A percentile compares a stretch with the other conserved stretches of the same genome.
These are phyloP conservation scores for Kwoniella dendrophila DNA, from an alignment of 768 basidiomycete species.

Conservation along the genomic window DNA sequence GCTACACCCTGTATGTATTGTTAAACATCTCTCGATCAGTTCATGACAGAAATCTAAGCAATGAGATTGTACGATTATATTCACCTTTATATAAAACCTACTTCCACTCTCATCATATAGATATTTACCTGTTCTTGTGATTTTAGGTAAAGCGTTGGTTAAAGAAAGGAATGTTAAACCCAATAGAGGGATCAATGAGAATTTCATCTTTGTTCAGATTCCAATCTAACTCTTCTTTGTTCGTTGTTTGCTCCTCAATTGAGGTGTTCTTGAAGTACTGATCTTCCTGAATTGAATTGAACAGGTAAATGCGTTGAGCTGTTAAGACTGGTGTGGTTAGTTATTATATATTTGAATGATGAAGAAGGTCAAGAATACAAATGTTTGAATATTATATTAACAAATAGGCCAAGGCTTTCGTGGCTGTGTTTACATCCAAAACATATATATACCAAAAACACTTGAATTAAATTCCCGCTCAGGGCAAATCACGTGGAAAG, in stretches of 20 bases:
- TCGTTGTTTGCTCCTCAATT: not conserved
- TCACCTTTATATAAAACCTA: slow-evolving; percentile 83
- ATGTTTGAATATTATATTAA: not conserved
- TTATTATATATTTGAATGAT: not conserved
- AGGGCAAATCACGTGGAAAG: too few relatives aligned
- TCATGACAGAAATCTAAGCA: not conserved
- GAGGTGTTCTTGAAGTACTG: not conserved
- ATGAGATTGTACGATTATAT: slow-evolving; percentile 1
- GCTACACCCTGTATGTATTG: slow-evolving; percentile 42
- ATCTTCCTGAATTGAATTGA: not conserved
- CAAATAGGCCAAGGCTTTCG: not conserved
- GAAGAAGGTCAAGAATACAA: not conserved
- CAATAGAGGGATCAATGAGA: slow-evolving; percentile 7
- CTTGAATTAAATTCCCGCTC: not conserved
- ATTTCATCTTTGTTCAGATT: slow-evolving; percentile 6
- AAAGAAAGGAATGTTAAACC: slow-evolving; percentile 14
- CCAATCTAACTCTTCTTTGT: not conserved
- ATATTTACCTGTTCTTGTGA: slow-evolving; percentile 74
- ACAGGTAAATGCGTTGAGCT: not conserved
- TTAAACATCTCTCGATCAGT: not conserved
- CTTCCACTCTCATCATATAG: slow-evolving; percentile 74
- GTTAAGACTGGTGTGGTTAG: not conserved
- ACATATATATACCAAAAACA: not conserved
- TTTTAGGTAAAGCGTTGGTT: slow-evolving; percentile 63
- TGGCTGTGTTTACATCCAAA: slow-evolving; percentile 8